These are phyloP conservation scores for Alternaria tenuissima DNA, from an alignment of 2,329 filamentous ascomycete species.

Conservation along the genomic window DNA sequence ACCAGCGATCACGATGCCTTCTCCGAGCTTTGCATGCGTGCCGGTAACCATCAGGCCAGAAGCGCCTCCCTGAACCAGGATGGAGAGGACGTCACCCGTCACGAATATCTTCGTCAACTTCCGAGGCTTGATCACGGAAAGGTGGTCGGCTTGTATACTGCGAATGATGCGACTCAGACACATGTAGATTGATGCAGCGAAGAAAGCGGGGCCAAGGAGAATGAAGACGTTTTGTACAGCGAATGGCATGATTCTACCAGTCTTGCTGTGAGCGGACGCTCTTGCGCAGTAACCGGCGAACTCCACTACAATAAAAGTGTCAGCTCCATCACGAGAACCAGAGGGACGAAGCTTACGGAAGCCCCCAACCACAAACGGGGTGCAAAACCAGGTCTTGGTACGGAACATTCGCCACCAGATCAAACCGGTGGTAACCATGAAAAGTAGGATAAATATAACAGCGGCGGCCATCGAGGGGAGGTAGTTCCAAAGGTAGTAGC, in stretches of 20 bases:
- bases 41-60: slow-evolving; percentile 48
- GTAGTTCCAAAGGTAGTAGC: neutral
- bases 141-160: neutral
- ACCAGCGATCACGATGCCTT: neutral
- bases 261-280: neutral
- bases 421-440: neutral
- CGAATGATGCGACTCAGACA: neutral
- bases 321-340: neutral
- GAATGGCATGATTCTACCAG: neutral
- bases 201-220: neutral
- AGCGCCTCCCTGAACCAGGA: slow-evolving; percentile 53
- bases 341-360: neutral
- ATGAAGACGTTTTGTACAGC: neutral
- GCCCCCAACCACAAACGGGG: neutral
- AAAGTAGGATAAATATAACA: neutral
- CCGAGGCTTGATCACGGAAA: neutral
- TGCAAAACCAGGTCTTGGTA: neutral
- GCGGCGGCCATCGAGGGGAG: neutral
- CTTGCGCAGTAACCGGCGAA: neutral
- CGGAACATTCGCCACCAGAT: neutral
- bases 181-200: neutral
- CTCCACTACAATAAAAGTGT: neutral
- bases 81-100: slow-evolving; percentile 53
- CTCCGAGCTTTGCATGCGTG: slow-evolving; percentile 14
- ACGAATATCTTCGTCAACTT: slow-evolving; percentile 55